Evolutionary conservation across 2,329 filamentous ascomycete genomes (phyloP).

Genomic region (Pyrenophora seminiperda): DNA sequence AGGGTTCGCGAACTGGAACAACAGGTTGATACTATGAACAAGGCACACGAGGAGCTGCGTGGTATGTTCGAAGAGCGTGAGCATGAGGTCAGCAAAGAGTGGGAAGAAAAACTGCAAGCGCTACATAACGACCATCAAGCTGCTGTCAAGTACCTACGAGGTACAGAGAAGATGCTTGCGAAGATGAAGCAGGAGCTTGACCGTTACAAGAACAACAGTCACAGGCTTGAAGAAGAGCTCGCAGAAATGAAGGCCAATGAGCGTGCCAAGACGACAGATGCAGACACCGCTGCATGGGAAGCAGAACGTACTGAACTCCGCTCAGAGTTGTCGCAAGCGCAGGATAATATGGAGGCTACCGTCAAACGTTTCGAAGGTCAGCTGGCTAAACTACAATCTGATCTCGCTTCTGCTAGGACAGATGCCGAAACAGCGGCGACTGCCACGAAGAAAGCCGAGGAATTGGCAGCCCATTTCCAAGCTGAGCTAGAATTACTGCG

Average conservation of each 20-base stretch:
- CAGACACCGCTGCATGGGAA: constrained; percentile 70
- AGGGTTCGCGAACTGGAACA: constrained; percentile 86
- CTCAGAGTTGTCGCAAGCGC: constrained; percentile 69
- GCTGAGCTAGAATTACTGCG: constrained; percentile 80
- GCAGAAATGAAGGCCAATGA: constrained; percentile 57
- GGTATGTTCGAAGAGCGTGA: constrained; percentile 76
- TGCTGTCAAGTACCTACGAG: constrained; percentile 96
- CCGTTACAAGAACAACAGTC: constrained; percentile 86
- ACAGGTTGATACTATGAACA: constrained; percentile 76
- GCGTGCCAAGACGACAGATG: constrained; percentile 47
- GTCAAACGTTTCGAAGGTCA: constrained; percentile 72
- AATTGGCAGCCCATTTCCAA: constrained; percentile 60
- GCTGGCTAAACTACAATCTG: constrained; percentile 69
- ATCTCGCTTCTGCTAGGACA: constrained; percentile 67
- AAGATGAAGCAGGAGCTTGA: constrained; percentile 98
- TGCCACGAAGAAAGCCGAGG: constrained; percentile 57
- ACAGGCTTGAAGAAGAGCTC: constrained; percentile 81
- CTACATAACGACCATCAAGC: constrained; percentile 98
- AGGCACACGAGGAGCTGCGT: constrained; percentile 86
- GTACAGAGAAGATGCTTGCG: constrained; percentile 98
- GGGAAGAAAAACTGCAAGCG: constrained; percentile 90
- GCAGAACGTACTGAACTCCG: constrained; percentile 71
- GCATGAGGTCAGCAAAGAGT: constrained; percentile 84
- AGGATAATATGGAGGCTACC: constrained; percentile 70
- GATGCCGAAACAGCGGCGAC: constrained; percentile 72